Percentiles rank a stretch among this genome's conserved stretches.
Conservation (phyloP, 208 protist species). For the Trypanosoma avium region DNA sequence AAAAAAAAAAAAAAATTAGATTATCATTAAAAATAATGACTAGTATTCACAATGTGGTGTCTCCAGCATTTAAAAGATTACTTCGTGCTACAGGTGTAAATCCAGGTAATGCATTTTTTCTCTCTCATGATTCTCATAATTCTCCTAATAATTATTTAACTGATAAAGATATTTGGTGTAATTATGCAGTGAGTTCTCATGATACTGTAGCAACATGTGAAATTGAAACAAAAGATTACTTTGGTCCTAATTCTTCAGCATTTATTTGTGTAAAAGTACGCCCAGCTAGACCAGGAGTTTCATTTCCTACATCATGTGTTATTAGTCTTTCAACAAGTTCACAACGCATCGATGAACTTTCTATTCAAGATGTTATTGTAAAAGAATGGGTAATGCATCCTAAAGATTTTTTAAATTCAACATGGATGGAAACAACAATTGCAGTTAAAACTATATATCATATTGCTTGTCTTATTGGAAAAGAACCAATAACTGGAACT, state of each 20-base stretch:
- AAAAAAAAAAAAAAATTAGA: background rate
- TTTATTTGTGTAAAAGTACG: conserved; percentile 35
- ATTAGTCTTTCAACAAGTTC: conserved; percentile 49
- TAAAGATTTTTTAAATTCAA: background rate
- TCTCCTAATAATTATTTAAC: background rate
- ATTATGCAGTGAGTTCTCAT: conserved; percentile 34
- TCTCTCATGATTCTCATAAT: background rate
- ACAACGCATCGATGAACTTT: conserved; percentile 45
- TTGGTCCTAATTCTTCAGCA: conserved; percentile 30
- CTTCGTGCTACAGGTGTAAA: conserved; percentile 24
- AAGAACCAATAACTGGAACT: conserved; percentile 17
- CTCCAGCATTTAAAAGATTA: conserved; percentile 17
- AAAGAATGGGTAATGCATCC: conserved; percentile 41
- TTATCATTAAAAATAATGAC: background rate
- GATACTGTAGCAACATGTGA: conserved; percentile 57
- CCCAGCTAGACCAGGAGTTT: conserved; percentile 29
- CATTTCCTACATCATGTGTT: conserved; percentile 57
- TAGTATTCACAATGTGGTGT: background rate
- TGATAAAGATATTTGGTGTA: conserved; percentile 34
- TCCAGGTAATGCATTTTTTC: conserved; percentile 22
- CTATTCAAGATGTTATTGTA: conserved; percentile 44
- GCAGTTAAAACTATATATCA: conserved; percentile 57
- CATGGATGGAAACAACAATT: conserved; percentile 24
- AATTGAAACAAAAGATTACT: conserved; percentile 37
- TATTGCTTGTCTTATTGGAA: conserved; percentile 44